Evolutionary conservation across 2,329 filamentous ascomycete genomes (phyloP).

Genomic region (Neoarthrinium moseri): DNA sequence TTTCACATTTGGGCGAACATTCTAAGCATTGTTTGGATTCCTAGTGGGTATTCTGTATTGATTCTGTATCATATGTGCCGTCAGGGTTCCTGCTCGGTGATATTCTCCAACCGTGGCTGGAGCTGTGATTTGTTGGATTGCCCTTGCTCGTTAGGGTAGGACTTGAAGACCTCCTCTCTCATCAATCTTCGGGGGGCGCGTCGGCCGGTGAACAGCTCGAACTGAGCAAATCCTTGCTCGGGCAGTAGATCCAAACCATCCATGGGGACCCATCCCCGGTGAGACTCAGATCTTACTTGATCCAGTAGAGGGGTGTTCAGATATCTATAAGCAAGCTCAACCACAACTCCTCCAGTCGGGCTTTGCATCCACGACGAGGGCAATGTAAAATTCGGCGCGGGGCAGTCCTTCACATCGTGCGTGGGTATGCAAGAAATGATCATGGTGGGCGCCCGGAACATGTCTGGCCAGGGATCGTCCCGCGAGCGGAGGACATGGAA

Average conservation of each 20-base stretch:
- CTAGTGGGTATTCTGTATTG: background rate
- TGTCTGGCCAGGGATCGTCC: constrained; percentile 63
- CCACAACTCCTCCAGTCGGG: constrained; percentile 71
- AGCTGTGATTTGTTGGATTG: constrained; percentile 38
- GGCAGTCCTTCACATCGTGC: constrained; percentile 60
- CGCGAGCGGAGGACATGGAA: constrained; percentile 60
- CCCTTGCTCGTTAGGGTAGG: constrained; percentile 42
- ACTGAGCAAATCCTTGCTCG: constrained; percentile 79
- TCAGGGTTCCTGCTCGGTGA: constrained; percentile 39
- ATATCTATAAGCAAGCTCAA: constrained; percentile 74
- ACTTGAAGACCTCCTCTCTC: constrained; percentile 60
- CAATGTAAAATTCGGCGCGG: constrained; percentile 68
- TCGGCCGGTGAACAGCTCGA: constrained; percentile 75
- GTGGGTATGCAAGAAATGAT: constrained; percentile 76
- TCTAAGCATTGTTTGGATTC: background rate
- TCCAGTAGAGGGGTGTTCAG: constrained; percentile 68
- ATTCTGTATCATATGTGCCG: background rate
- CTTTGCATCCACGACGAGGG: constrained; percentile 70
- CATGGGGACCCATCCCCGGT: constrained; percentile 70
- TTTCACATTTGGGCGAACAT: no score
- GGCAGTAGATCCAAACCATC: constrained; percentile 74
- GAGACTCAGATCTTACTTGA: constrained; percentile 61
- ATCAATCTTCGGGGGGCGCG: constrained; percentile 68
- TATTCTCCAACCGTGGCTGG: constrained; percentile 36
- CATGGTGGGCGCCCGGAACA: constrained; percentile 66